These are phyloP conservation scores for Boletus reticulatus DNA, from an alignment of 768 basidiomycete genomes.

Conservation along the genomic window DNA sequence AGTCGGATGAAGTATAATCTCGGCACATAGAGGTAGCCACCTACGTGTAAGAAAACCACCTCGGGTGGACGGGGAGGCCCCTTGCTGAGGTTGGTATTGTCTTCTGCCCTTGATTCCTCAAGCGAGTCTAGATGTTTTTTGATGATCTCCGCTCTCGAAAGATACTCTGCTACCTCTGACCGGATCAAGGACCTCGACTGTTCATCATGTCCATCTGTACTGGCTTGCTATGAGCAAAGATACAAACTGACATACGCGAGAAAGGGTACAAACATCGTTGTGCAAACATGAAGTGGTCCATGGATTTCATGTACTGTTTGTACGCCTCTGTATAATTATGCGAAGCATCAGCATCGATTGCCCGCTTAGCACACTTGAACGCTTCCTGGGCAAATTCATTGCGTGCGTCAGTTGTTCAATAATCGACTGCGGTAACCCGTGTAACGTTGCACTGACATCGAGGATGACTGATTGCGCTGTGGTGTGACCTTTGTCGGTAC, in stretches of 20 bases:
- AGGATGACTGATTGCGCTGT: slow-evolving; percentile 12
- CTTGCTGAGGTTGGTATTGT: not conserved
- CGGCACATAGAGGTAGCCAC: not conserved
- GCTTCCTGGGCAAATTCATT: slow-evolving; percentile 48
- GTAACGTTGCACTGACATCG: slow-evolving; percentile 9
- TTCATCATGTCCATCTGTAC: slow-evolving; percentile 77
- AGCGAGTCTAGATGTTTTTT: slow-evolving; percentile 64
- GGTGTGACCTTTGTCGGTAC: not conserved
- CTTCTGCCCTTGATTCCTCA: not conserved
- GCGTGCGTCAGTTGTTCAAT: not conserved
- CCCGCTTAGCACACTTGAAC: slow-evolving; percentile 84
- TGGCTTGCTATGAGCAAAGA: slow-evolving; percentile 4
- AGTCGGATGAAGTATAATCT: not conserved
- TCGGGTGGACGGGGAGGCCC: slow-evolving; percentile 15
- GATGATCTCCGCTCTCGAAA: slow-evolving; percentile 84
- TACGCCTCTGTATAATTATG: slow-evolving; percentile 93
- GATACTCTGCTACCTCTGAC: slow-evolving; percentile 84
- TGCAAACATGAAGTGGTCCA: slow-evolving; percentile 98
- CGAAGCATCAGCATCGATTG: slow-evolving; percentile 86
- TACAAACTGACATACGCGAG: not conserved
- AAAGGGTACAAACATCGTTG: slow-evolving; percentile 65
- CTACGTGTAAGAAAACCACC: slow-evolving; percentile 15
- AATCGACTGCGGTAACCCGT: not conserved
- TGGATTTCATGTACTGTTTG: slow-evolving; percentile 86
- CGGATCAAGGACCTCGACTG: slow-evolving; percentile 82